Evolutionary conservation across 352 stramenopile genomes (phyloP), one percentile per base, ranked within the genome.

Genomic region (Blastocystis sp.): DNA sequence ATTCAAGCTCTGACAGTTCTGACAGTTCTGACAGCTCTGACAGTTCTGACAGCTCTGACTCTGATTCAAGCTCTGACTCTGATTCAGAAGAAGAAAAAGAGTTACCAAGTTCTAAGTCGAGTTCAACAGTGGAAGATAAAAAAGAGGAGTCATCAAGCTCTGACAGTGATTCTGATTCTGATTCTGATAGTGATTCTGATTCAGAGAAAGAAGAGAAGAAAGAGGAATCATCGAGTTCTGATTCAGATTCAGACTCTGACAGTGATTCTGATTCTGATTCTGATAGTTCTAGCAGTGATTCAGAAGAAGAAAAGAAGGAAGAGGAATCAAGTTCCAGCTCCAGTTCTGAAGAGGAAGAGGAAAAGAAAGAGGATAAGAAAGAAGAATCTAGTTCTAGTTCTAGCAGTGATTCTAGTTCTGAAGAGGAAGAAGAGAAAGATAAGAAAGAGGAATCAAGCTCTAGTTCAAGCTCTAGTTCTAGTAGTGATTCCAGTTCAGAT

Each of bases 381-480:
- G 43, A 76, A 43, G 77, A 91, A 3, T n/a, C n/a, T n/a, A n/a
- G n/a, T n/a, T n/a, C n/a, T n/a, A n/a, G n/a, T n/a, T n/a, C n/a
- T n/a, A n/a, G n/a, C n/a, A n/a, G n/a, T n/a, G n/a, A 66, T 66
- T 66, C 56, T 3, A 37, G 23, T 41, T 8, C 37, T 45, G 23
- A 5, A 23, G 7, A 5, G 7, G 63, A 76, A 7, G 7, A 66
- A 29, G 39, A 66, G 56, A 66, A 66, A 66, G 56, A 66, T 3
- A 61, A 90, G 3, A 54, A 90, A 6, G 62, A 91, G 69, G 62
- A 39, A 13, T 26, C 90, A 0, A 76, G 90, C 29, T 41, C 37
- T 29, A 18, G 76, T 6, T 29, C 29, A 13, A n/a, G n/a, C n/a
- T 76, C 37, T 79, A 56, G 11, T 41, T 79, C 69, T 18, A n/a